Percentiles rank a stretch among this genome's conserved stretches.
These are phyloP conservation scores for Epichloe hybrida DNA, from an alignment of 2,329 filamentous ascomycete genomes.

Conservation along the genomic window DNA sequence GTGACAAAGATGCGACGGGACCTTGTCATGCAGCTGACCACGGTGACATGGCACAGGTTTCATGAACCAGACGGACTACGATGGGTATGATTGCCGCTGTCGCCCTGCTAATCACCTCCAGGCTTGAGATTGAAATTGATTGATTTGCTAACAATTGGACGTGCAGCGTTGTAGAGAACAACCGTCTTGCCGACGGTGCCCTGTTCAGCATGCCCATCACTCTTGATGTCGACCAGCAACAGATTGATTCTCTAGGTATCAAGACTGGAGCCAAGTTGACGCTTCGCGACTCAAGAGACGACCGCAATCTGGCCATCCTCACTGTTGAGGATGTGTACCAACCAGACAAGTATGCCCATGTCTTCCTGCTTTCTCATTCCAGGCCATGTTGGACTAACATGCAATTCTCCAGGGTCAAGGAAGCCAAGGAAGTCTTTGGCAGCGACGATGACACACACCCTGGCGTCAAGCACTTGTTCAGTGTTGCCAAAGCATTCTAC, in stretches of 20 bases:
- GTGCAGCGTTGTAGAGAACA: slow-evolving; percentile 71
- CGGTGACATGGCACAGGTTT: slow-evolving; percentile 49
- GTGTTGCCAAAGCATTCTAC: slow-evolving; percentile 73
- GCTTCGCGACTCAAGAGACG: slow-evolving; percentile 89
- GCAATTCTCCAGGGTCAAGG: slow-evolving; percentile 49
- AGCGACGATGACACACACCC: slow-evolving; percentile 83
- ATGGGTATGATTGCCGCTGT: slow-evolving; percentile 48
- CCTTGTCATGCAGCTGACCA: background rate
- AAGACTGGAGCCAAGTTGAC: slow-evolving; percentile 73
- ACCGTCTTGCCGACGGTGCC: slow-evolving; percentile 74
- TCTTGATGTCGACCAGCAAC: slow-evolving; percentile 66
- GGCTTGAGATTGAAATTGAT: too few species aligned
- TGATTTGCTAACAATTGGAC: background rate
- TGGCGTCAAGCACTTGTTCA: slow-evolving; percentile 79
- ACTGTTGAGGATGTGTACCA: slow-evolving; percentile 92
- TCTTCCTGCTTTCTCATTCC: background rate
- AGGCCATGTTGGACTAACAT: background rate
- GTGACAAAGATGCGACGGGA: background rate
- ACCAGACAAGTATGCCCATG: slow-evolving; percentile 67
- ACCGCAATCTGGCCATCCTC: slow-evolving; percentile 89
- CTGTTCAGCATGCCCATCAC: slow-evolving; percentile 97
- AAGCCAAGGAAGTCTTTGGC: slow-evolving; percentile 90
- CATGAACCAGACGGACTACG: slow-evolving; percentile 95
- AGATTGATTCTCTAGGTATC: slow-evolving; percentile 60
- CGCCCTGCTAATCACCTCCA: background rate